Base-by-base conservation (phyloP, 192 early-diverging fungal genomes). In the Coemansia sp. region DNA sequence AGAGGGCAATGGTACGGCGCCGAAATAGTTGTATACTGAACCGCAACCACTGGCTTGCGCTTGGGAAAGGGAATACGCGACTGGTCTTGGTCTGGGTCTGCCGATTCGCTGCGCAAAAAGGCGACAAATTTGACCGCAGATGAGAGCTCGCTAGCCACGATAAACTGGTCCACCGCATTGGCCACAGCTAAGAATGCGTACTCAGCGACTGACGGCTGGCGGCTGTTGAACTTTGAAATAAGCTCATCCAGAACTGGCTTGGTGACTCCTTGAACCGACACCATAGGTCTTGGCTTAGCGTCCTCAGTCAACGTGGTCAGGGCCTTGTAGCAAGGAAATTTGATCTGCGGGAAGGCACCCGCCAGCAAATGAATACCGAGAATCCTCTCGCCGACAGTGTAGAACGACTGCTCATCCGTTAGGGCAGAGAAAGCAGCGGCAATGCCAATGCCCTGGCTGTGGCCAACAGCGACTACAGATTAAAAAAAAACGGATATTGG, bases 401-500 rank as follows among this genome's bases (percentile, higher is more conserved):
- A 65, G 79, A 97, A 96, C 15, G 92, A 92, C 50, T 91, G 87
- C 64, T 93, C 90, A 16, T 93, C 91, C 39, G 88, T 81, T 15
- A 95, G 88, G 34, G 90, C 72, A 1, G 97, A 88, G 71, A 98
- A 90, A 43, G 92, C 94, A 1, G 93, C 88, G 1, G 97, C 94
- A 5, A 91, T 87, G 62, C 94, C 90, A 50, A 98, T 89, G 18
- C 97, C 97, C 78, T 95, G 97, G 62, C 90, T 91, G 78, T 98
- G 97, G 61, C 97, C 97, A 58, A 92, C 91, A 7, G 64, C 65
- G 8, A 63, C 81, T 84, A 84, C 24, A 83, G 1, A 57, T 31
- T 11, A 15, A 11, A 29, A 31, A 29, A 29, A 2, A n/a, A 0
- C 20, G 41, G 53, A 41, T 40, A 12, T 18, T 13, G 1, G 36